Evolutionary conservation across 108 stramenopile species (phyloP), one percentile per base, ranked within the genome.

Genomic region (Pseudonitzschia delicatissima): DNA sequence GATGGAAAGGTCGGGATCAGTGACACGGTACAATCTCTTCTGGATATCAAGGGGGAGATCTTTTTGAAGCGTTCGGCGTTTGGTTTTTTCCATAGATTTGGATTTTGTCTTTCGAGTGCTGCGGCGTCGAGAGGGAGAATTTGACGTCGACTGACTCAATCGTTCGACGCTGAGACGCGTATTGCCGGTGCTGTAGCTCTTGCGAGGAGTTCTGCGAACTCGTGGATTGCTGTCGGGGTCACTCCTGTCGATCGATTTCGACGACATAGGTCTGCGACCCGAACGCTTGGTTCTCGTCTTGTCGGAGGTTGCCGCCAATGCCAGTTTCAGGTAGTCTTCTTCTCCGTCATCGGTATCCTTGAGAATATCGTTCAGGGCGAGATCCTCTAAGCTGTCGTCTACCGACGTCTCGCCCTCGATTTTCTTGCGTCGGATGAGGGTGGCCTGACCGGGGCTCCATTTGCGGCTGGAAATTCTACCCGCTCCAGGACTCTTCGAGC

Each of bases 361-460:
- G 35, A 64, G 57, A 37, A 50, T 44, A 31, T 49, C 57, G n/a
- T n/a, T n/a, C 36, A 70, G 25, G 27, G 32, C 44, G 28, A 74
- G 31, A 1, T 13, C 20, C 4, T 66, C 66, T n/a, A 67, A 53
- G 27, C 57, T 55, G 15, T 57, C 61, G 28, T 59, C 21, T 52
- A 34, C 29, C 53, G 29, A 34, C 37, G 39, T 67, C 51, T 17
- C 51, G 32, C 45, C 45, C 5, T 61, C 60, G 20, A 62, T 15
- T 18, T 58, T 65, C 6, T 59, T 65, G 12, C 73, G 47, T 42
- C 73, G 73, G 50, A 42, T 57, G 59, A 74, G 45, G 11, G 59
- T 51, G n/a, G 73, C 66, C 18, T 65, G 47, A 32, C 67, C 66
- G 18, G 73, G 73, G 53, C 66, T 67, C 73, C 73, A 74, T 33